Conservation (phyloP, 2,329 filamentous ascomycete genomes). For the Xylaria sp. region DNA sequence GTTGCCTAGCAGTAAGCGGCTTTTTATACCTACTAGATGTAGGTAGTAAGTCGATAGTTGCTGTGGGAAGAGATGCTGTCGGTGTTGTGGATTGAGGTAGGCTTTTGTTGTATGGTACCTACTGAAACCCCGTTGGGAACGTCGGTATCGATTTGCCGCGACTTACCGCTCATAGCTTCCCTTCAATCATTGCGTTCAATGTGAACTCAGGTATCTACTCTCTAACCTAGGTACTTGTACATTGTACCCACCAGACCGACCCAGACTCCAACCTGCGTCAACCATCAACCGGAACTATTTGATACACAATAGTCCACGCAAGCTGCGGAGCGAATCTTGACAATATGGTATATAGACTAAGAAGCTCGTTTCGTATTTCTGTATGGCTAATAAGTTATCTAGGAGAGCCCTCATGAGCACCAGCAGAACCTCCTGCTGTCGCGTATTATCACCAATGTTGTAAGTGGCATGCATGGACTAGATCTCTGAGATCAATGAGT, state of each 20-base stretch:
- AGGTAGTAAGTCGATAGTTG: neutral
- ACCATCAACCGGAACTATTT: neutral
- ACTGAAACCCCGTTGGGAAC: neutral
- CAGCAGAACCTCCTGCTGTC: slow-evolving; percentile 93
- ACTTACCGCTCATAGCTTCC: slow-evolving; percentile 36
- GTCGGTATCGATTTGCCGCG: slow-evolving; percentile 34
- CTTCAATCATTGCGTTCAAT: too few species aligned
- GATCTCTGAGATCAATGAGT: slow-evolving; percentile 14
- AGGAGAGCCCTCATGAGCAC: slow-evolving; percentile 97
- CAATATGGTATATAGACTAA: slow-evolving; percentile 28
- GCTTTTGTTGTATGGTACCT: neutral
- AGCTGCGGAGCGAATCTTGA: neutral
- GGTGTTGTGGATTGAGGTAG: neutral
- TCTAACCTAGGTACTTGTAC: neutral
- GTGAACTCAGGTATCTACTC: neutral
- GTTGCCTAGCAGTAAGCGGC: too few species aligned
- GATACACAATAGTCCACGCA: too few species aligned
- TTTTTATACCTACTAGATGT: too few species aligned
- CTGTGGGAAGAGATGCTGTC: neutral
- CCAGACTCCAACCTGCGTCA: neutral
- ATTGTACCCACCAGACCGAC: neutral
- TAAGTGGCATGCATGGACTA: slow-evolving; percentile 53
- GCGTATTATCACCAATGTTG: slow-evolving; percentile 96
- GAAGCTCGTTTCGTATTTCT: neutral
- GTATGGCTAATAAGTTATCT: slow-evolving; percentile 14